Evolutionary conservation across 371 early-diverging fungal species (phyloP).

Genomic region (Choanephora cucurbitarum): DNA sequence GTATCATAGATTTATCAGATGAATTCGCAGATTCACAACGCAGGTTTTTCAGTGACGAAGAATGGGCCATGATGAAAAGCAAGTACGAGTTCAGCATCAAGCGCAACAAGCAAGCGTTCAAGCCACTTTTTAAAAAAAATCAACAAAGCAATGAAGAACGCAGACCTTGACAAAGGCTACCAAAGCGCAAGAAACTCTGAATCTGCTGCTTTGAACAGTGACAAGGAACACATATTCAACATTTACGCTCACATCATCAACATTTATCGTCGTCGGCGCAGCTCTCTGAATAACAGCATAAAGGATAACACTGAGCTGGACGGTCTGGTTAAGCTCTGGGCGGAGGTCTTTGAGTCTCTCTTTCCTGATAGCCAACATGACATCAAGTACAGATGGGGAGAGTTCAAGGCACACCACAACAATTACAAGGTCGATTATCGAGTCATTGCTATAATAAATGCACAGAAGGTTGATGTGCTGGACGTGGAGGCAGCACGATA

Average conservation of each 20-base stretch:
- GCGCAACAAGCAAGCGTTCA: no score
- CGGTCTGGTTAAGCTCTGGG: not conserved
- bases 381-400: constrained; percentile 2
- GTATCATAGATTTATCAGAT: constrained; percentile 5
- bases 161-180: no score
- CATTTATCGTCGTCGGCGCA: no score
- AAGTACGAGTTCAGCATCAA: no score
- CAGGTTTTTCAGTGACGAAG: not conserved
- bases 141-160: no score
- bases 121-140: no score
- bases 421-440: constrained; percentile 1
- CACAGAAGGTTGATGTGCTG: not conserved
- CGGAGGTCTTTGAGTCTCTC: constrained; percentile 2
- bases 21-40: not conserved
- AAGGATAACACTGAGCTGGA: not conserved
- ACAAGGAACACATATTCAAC: no score
- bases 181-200: no score
- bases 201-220: no score
- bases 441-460: not conserved
- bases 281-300: not conserved
- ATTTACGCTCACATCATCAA: no score
- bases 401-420: constrained; percentile 2
- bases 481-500: constrained; percentile 3
- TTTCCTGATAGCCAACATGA: not conserved
- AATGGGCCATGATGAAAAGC: not conserved